Percentiles rank a stretch among this genome's conserved stretches.
Evolutionary conservation across 192 early-diverging fungal genomes (phyloP).

Genomic region (Phycomyces nitens): DNA sequence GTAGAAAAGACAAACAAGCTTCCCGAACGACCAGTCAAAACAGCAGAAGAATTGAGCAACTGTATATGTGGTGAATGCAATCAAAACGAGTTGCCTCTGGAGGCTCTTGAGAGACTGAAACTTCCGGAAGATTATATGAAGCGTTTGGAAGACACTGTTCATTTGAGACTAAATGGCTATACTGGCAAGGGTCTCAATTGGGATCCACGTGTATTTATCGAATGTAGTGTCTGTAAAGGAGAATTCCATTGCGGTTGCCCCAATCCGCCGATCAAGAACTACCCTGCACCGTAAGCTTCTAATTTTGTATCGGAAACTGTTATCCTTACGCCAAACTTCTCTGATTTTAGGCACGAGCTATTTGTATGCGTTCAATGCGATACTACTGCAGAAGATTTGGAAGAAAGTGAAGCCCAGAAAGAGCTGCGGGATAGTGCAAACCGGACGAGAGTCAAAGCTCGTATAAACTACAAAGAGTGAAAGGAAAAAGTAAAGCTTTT

Average conservation of each 20-base stretch:
- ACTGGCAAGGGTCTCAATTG: slow-evolving; percentile 1
- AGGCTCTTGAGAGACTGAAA: slow-evolving; percentile 5
- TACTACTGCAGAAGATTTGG: slow-evolving; percentile 1
- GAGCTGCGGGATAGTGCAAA: no score
- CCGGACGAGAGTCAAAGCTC: no score
- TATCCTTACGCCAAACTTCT: not conserved
- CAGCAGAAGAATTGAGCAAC: not conserved
- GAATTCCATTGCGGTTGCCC: slow-evolving; percentile 11
- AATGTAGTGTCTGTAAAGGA: slow-evolving; percentile 3
- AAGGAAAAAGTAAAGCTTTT: no score
- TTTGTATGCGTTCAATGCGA: slow-evolving; percentile 15
- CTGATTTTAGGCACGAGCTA: slow-evolving; percentile 7
- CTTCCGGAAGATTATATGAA: slow-evolving; percentile 7
- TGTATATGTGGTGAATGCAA: slow-evolving; percentile 2
- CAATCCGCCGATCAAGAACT: slow-evolving; percentile 6
- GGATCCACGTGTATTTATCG: slow-evolving; percentile 22
- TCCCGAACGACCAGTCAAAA: not conserved
- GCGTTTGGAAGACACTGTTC: not conserved
- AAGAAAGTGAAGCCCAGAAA: no score
- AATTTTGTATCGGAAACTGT: not conserved
- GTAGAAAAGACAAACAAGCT: not conserved
- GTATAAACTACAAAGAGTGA: no score
- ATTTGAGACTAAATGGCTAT: slow-evolving; percentile 1
- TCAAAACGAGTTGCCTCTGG: slow-evolving; percentile 8
- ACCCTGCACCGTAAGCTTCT: slow-evolving; percentile 1